Percentiles rank a stretch among this genome's conserved stretches.
phyloP scores from a whole-genome alignment of 441 rosid species.

The Cnidoscolus chayamansa region DNA sequence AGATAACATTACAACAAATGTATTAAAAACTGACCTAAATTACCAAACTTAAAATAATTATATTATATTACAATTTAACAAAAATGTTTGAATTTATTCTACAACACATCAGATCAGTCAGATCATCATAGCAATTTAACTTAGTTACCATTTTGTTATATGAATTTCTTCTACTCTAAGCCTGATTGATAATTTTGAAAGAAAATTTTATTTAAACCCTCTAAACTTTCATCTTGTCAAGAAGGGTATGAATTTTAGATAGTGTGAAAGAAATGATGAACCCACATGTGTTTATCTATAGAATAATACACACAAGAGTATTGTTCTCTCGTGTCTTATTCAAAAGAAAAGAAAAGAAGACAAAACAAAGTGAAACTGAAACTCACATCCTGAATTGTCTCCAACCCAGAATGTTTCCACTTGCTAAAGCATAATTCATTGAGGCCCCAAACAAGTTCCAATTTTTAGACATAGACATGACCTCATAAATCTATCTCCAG shows the following conservation, averaged over 20 bases:
- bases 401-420: constrained; percentile 11
- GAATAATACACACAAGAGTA: constrained; percentile 6
- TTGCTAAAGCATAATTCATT: constrained; percentile 11
- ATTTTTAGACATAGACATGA: neutral
- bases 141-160: no score
- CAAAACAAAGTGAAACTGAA: neutral
- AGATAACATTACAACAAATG: no score
- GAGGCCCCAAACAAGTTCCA: neutral
- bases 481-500: neutral
- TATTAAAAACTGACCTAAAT: no score
- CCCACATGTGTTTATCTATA: constrained; percentile 11
- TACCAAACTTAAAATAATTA: no score
- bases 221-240: neutral
- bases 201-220: no score
- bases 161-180: no score
- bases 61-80: no score
- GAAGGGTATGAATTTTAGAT: neutral
- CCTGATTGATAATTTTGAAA: no score
- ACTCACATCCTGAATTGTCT: constrained; percentile 3
- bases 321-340: constrained; percentile 3
- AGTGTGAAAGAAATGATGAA: neutral
- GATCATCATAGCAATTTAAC: no score
- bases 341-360: neutral
- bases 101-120: no score
- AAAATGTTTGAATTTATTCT: no score